These are phyloP conservation scores for Sugiyamaella lignohabitans DNA, from an alignment of 805 yeast species.

Conservation along the genomic window DNA sequence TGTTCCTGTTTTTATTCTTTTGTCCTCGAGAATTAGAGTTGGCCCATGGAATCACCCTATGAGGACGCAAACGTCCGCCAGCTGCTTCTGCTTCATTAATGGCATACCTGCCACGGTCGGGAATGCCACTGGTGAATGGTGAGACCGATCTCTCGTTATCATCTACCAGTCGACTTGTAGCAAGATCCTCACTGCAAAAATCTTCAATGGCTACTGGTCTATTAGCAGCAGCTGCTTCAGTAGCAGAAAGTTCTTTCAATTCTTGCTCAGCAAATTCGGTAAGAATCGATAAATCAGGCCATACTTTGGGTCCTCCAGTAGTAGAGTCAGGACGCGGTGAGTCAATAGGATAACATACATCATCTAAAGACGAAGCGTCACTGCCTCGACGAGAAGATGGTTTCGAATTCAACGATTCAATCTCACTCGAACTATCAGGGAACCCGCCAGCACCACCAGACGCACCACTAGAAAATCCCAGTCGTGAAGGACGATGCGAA, in stretches of 20 bases:
- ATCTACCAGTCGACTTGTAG: not conserved
- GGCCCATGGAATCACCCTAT: slow-evolving; percentile 68
- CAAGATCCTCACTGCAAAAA: not conserved
- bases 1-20: slow-evolving; percentile 1
- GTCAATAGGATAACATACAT: slow-evolving; percentile 85
- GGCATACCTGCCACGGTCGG: slow-evolving; percentile 19
- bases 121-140: slow-evolving; percentile 5
- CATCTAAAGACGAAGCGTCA: slow-evolving; percentile 68
- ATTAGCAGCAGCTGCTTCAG: slow-evolving; percentile 23
- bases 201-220: slow-evolving; percentile 16
- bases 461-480: slow-evolving; percentile 9
- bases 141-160: slow-evolving; percentile 10
- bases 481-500: not conserved
- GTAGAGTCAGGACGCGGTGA: slow-evolving; percentile 25
- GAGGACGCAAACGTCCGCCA: slow-evolving; percentile 67
- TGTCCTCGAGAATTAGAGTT: slow-evolving; percentile 6
- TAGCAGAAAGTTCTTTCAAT: slow-evolving; percentile 36
- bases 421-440: slow-evolving; percentile 10
- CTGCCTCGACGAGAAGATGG: slow-evolving; percentile 58
- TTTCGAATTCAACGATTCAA: slow-evolving; percentile 39
- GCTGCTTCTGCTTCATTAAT: slow-evolving; percentile 51
- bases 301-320: slow-evolving; percentile 34
- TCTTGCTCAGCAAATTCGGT: slow-evolving; percentile 76
- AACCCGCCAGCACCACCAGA: not conserved
- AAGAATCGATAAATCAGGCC: slow-evolving; percentile 82